Evolutionary conservation across 306 rosid genomes (phyloP), one percentile per base, ranked within the genome.

Genomic region (Abrus precatorius): DNA sequence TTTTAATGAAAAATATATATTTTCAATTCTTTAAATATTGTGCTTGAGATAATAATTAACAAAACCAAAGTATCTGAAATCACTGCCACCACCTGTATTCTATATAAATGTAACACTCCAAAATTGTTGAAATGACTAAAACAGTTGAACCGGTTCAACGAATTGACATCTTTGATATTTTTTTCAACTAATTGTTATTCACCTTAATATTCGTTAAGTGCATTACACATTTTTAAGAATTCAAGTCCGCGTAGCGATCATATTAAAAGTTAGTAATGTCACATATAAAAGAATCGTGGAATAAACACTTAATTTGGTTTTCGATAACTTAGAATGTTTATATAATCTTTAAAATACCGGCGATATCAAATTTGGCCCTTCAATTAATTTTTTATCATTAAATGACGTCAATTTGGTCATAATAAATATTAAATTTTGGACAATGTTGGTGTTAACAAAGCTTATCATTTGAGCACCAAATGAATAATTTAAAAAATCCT

Each of bases 181-280:
- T 57, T 32, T 4, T 60, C 30, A 1, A 67, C 5, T 43, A 14
- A 43, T 43, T 9, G 44, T 69, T 30, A 33, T n/a, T 4, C 57
- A 47, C 29, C 29, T 30, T 5, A 11, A 54, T 9, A 38, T 74
- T 56, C 43, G 11, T 43, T 38, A 12, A 36, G 9, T 36, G 63
- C 40, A 27, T 27, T 43, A 28, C 29, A 28, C 7, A 1, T 61
- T 32, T 61, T 61, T 45, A 6, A 33, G 47, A 50, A 69, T 27
- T 72, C 52, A 74, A 44, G 33, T 75, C 36, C 41, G 8, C 2
- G 40, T 14, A 48, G 12, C 12, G 40, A 36, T 32, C 61, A 20
- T 33, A 63, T 38, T 76, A 47, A 36, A 63, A 63, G 53, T 49
- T 34, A 76, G 63, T n/a, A 50, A 60, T 41, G 63, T 65, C 28